These are phyloP conservation scores for Podila epigama DNA, from an alignment of 192 early-diverging fungal species.

Conservation along the genomic window DNA sequence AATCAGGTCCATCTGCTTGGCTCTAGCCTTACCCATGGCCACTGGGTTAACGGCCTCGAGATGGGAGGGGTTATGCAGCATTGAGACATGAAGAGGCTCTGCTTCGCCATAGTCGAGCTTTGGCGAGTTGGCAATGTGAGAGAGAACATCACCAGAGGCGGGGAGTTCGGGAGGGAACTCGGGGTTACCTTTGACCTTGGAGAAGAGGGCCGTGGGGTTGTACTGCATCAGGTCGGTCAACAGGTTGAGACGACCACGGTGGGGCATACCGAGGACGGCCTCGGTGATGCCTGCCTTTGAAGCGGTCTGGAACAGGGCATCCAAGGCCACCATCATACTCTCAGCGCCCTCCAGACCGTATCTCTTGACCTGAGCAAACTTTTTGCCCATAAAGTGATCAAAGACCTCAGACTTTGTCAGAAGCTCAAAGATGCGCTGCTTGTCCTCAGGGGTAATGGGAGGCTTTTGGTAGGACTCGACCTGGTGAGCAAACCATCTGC, in stretches of 20 bases:
- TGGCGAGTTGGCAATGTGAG: conserved; percentile 82
- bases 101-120: conserved; percentile 74
- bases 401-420: conserved; percentile 87
- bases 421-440: conserved; percentile 79
- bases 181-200: conserved; percentile 93
- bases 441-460: conserved; percentile 63
- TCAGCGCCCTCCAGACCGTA: conserved; percentile 98
- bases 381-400: conserved; percentile 98
- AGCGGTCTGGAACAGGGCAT: conserved; percentile 82
- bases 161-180: conserved; percentile 84
- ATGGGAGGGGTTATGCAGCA: conserved; percentile 98
- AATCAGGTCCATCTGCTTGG: conserved; percentile 86
- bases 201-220: conserved; percentile 83
- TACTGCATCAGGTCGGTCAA: conserved; percentile 88
- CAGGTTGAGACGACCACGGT: conserved; percentile 94
- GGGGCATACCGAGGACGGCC: conserved; percentile 94
- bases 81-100: conserved; percentile 78
- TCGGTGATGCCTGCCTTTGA: conserved; percentile 80
- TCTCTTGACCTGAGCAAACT: conserved; percentile 95
- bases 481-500: conserved; percentile 87
- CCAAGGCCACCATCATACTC: conserved; percentile 92
- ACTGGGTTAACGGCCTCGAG: conserved; percentile 98
- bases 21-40: conserved; percentile 93
- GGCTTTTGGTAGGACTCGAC: conserved; percentile 80
- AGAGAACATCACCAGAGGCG: conserved; percentile 91